These are phyloP conservation scores for Chytriomyces sp. DNA, from an alignment of 192 early-diverging fungal species.

Conservation along the genomic window DNA sequence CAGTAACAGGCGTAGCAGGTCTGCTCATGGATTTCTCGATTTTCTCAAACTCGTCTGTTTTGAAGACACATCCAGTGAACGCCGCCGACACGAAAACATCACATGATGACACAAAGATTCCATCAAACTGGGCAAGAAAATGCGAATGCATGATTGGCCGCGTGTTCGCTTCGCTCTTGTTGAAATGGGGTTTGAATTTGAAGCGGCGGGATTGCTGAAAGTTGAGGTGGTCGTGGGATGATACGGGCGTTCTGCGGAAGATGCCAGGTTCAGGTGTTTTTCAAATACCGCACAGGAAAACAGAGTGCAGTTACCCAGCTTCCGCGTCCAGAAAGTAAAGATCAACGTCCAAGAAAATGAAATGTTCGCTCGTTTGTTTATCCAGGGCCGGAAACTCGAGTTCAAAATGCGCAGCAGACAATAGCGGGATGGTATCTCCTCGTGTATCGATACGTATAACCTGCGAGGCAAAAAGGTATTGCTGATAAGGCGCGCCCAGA, in stretches of 20 bases:
- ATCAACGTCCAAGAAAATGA: conserved; percentile 23
- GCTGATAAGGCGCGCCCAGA: background rate
- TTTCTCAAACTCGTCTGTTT: background rate
- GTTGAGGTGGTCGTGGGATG: conserved; percentile 19
- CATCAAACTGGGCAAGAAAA: conserved; percentile 20
- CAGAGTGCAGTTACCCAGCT: background rate
- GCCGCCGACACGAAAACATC: conserved; percentile 19
- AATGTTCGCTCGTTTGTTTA: background rate
- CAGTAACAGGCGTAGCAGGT: too few relatives aligned
- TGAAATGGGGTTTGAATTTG: conserved; percentile 16
- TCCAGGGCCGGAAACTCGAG: conserved; percentile 13
- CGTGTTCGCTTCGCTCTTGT: background rate
- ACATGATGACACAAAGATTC: conserved; percentile 26
- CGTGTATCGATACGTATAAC: conserved; percentile 13
- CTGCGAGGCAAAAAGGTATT: background rate
- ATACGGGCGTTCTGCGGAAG: too few relatives aligned
- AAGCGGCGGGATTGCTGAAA: conserved; percentile 29
- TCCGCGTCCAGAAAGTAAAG: conserved; percentile 19
- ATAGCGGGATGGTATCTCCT: background rate
- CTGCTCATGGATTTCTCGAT: too few relatives aligned
- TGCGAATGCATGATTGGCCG: conserved; percentile 17
- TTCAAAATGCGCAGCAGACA: conserved; percentile 1
- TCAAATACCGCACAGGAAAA: background rate
- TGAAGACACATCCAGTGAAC: conserved; percentile 17
- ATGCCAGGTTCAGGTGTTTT: background rate